Evolutionary conservation across 2,329 filamentous ascomycete species (phyloP).

Genomic region (Ophidiomyces ophidiicola): DNA sequence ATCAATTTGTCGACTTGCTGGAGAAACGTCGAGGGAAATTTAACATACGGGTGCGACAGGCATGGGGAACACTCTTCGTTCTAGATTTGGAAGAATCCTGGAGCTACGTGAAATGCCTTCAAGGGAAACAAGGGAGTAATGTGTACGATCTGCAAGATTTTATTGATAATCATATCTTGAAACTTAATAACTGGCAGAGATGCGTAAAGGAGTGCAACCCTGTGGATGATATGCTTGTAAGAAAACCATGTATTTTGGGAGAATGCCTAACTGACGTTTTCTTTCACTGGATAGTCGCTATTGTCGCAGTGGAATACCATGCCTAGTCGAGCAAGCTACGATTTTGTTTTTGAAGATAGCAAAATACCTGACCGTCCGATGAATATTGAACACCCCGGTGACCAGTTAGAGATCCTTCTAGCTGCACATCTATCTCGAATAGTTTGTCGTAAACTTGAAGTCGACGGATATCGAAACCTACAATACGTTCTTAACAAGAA

Average conservation of each 20-base stretch:
- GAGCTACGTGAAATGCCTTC: slow-evolving; percentile 29
- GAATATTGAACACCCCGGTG: slow-evolving; percentile 28
- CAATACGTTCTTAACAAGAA: slow-evolving; percentile 36
- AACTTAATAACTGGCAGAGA: slow-evolving; percentile 34
- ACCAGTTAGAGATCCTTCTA: slow-evolving; percentile 31
- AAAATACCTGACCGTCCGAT: slow-evolving; percentile 26
- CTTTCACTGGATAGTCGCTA: slow-evolving; percentile 23
- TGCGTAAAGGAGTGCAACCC: slow-evolving; percentile 33
- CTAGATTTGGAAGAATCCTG: slow-evolving; percentile 33
- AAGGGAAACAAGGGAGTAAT: slow-evolving; percentile 28
- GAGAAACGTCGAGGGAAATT: slow-evolving; percentile 30
- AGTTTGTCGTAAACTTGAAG: slow-evolving; percentile 36
- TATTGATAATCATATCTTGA: slow-evolving; percentile 34
- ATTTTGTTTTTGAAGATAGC: slow-evolving; percentile 26
- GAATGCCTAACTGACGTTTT: not conserved
- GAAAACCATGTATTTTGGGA: slow-evolving; percentile 13
- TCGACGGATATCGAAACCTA: slow-evolving; percentile 35
- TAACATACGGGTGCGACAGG: slow-evolving; percentile 34
- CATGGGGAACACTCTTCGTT: slow-evolving; percentile 33
- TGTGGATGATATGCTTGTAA: slow-evolving; percentile 31
- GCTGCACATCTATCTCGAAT: slow-evolving; percentile 37
- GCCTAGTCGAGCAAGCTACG: slow-evolving; percentile 36
- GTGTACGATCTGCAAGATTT: slow-evolving; percentile 34
- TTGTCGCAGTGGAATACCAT: slow-evolving; percentile 37
- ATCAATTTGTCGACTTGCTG: slow-evolving; percentile 28